Evolutionary conservation across 2,329 filamentous ascomycete genomes (phyloP).

Genomic region (Penicillium sp.): DNA sequence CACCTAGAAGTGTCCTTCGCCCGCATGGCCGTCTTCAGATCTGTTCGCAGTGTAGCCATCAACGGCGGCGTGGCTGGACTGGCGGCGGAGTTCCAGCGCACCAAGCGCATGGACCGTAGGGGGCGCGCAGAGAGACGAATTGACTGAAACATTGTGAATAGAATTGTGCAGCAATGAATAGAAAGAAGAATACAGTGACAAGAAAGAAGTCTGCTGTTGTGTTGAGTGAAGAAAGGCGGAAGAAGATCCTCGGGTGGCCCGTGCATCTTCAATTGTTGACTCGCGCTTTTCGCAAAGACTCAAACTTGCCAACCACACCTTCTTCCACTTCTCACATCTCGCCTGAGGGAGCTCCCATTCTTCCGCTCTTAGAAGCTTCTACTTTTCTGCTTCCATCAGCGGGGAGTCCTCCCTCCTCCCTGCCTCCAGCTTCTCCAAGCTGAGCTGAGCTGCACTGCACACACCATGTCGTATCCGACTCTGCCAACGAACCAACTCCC

Average conservation of each 20-base stretch:
- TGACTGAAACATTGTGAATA: constrained; percentile 36
- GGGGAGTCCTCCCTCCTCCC: constrained; percentile 25
- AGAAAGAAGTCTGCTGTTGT: constrained; percentile 5
- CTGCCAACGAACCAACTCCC: constrained; percentile 35
- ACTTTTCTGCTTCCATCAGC: constrained; percentile 5
- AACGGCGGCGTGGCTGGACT: constrained; percentile 45
- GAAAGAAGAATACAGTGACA: background rate
- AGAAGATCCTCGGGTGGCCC: constrained; percentile 32
- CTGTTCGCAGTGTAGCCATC: constrained; percentile 49
- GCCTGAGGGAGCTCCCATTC: background rate
- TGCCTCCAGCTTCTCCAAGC: constrained; percentile 17
- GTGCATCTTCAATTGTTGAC: constrained; percentile 38
- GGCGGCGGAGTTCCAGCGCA: constrained; percentile 47
- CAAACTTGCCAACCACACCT: constrained; percentile 17
- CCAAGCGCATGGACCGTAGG: constrained; percentile 32
- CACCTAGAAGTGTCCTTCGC: constrained; percentile 54
- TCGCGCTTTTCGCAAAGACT: constrained; percentile 24
- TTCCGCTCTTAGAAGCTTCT: constrained; percentile 2
- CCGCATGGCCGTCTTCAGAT: constrained; percentile 55
- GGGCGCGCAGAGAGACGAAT: constrained; percentile 35
- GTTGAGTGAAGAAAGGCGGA: constrained; percentile 23
- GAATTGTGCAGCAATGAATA: background rate
- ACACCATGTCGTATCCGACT: constrained; percentile 49
- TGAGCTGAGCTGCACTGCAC: no score
- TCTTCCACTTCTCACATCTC: constrained; percentile 7